Conservation (phyloP, 495 filamentous ascomycete genomes). For the Penicillium dipodomyicola region DNA sequence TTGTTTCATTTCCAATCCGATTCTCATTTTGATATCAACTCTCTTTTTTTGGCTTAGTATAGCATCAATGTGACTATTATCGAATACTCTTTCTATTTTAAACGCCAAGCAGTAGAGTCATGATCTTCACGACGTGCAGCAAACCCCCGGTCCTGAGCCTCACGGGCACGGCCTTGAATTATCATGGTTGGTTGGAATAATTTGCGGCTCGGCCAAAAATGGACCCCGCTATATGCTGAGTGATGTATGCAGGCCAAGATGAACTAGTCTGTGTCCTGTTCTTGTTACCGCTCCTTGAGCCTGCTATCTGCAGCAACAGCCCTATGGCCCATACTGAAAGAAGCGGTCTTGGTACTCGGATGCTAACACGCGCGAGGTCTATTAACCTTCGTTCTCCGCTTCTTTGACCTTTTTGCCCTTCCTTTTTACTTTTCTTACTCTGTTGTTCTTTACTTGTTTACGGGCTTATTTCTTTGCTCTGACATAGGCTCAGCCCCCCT, state of each 20-base stretch:
- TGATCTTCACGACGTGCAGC: constrained; percentile 14
- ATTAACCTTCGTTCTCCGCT: background rate
- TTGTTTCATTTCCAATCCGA: background rate
- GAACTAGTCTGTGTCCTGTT: background rate
- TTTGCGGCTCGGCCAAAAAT: constrained; percentile 2
- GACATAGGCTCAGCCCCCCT: constrained; percentile 3
- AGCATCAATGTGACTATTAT: background rate
- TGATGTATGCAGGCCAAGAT: constrained; percentile 5
- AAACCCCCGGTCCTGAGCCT: constrained; percentile 14
- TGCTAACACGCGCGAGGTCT: background rate
- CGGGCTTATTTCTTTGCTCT: background rate
- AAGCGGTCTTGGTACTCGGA: constrained; percentile 7
- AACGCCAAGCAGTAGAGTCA: constrained; percentile 15
- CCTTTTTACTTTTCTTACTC: background rate
- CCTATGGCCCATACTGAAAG: constrained; percentile 10
- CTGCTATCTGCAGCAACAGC: constrained; percentile 9
- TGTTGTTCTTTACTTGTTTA: background rate
- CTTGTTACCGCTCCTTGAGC: constrained; percentile 11
- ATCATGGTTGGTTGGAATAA: constrained; percentile 4
- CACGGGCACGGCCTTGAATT: constrained; percentile 5
- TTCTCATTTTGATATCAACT: background rate
- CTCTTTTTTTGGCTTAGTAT: background rate
- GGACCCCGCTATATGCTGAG: constrained; percentile 3
- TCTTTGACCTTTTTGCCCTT: background rate
- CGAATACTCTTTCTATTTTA: background rate